Conservation (phyloP, 805 yeast species). For the Barnettozyma californica region DNA sequence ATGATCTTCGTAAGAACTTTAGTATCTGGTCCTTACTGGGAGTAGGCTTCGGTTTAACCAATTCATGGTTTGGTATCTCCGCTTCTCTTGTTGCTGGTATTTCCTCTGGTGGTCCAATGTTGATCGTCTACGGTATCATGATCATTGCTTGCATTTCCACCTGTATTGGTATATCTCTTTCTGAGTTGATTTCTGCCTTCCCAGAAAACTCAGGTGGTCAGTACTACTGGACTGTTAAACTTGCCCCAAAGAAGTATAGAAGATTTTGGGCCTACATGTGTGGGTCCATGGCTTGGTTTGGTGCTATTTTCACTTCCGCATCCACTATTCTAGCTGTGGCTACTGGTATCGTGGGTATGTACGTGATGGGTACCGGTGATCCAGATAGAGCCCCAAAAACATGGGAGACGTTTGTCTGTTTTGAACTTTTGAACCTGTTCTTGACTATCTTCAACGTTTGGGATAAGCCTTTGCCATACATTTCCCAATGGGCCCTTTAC, state of each 20-base stretch:
- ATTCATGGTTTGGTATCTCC: constrained; percentile 57
- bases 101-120: constrained; percentile 49
- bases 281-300: constrained; percentile 56
- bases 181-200: constrained; percentile 46
- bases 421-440: constrained; percentile 38
- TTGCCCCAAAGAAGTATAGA: constrained; percentile 37
- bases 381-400: constrained; percentile 31
- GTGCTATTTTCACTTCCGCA: constrained; percentile 56
- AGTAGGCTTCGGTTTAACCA: constrained; percentile 53
- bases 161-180: constrained; percentile 42
- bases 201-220: constrained; percentile 53
- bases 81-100: constrained; percentile 50
- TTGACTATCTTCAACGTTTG: constrained; percentile 42
- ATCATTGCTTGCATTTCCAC: constrained; percentile 43
- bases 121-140: constrained; percentile 50
- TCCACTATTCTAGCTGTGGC: constrained; percentile 52
- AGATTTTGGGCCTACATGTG: constrained; percentile 43
- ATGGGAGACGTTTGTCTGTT: constrained; percentile 51
- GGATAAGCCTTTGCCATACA: constrained; percentile 43
- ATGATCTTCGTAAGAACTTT: constrained; percentile 27
- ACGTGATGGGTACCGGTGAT: constrained; percentile 29
- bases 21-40: constrained; percentile 43
- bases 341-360: constrained; percentile 44
- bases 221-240: constrained; percentile 48
- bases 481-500: constrained; percentile 44